These are phyloP conservation scores for Hibiscus mutabilis DNA, from an alignment of 345 rosid species.

Conservation along the genomic window DNA sequence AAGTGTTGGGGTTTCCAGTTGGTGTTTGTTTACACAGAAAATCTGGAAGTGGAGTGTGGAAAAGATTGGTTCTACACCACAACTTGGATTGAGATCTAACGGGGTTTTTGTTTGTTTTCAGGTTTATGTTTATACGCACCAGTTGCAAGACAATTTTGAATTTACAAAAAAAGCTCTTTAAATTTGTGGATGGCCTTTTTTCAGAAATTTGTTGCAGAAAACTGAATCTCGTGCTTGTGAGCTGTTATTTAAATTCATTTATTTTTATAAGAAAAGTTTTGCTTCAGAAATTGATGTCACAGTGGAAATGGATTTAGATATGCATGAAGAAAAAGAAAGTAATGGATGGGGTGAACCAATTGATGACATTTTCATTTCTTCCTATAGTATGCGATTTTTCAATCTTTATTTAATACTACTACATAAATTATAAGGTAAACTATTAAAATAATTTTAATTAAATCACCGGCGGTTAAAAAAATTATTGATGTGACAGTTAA, in stretches of 20 bases:
- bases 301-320: background rate
- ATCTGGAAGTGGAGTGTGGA: conserved; percentile 16
- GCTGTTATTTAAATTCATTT: background rate
- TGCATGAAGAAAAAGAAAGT: background rate
- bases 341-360: background rate
- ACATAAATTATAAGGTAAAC: background rate
- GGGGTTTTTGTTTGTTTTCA: conserved; percentile 19
- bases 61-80: conserved; percentile 43
- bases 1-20: background rate
- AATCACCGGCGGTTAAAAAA: too few relatives aligned
- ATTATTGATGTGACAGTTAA: too few relatives aligned
- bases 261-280: background rate
- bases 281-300: background rate
- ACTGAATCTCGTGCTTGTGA: conserved; percentile 4
- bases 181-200: conserved; percentile 43
- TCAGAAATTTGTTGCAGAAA: background rate
- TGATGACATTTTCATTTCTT: background rate
- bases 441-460: too few relatives aligned
- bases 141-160: background rate
- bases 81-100: conserved; percentile 30
- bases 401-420: background rate
- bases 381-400: background rate
- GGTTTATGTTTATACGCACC: conserved; percentile 11
- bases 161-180: background rate
- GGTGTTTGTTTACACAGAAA: conserved; percentile 6